Evolutionary conservation across 2,329 filamentous ascomycete genomes (phyloP).

Genomic region (Claviceps sp.): DNA sequence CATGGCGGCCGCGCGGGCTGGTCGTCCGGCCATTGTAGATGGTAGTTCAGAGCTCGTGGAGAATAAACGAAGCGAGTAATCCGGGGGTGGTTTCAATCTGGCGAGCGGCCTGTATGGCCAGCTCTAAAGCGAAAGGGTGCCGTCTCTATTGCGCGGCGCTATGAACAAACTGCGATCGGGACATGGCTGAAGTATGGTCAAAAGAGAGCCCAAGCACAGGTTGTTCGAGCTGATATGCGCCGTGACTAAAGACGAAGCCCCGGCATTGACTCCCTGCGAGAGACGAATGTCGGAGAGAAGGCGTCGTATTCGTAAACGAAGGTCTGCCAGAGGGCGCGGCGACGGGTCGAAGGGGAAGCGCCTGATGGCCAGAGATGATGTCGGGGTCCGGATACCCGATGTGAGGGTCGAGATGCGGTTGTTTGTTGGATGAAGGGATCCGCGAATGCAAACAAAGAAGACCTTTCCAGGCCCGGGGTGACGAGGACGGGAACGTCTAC

Average conservation of each 20-base stretch:
- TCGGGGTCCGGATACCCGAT: background rate
- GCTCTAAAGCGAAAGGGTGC: constrained; percentile 14
- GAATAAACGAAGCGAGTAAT: constrained; percentile 12
- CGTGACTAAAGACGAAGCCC: background rate
- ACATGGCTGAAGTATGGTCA: constrained; percentile 15
- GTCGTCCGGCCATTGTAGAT: constrained; percentile 20
- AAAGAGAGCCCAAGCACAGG: background rate
- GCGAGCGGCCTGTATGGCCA: constrained; percentile 15
- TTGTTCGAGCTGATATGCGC: background rate
- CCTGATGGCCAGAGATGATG: background rate
- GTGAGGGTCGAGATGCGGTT: background rate
- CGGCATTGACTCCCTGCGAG: background rate
- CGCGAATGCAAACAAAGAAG: background rate
- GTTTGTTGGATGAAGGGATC: background rate
- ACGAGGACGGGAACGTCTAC: background rate
- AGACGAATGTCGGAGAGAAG: background rate
- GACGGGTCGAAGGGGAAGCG: background rate
- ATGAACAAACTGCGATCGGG: constrained; percentile 9
- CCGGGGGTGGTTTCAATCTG: background rate
- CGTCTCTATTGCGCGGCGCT: constrained; percentile 19
- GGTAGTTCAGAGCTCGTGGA: constrained; percentile 1
- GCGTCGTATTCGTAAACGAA: background rate
- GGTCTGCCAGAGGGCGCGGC: no score
- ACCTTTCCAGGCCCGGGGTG: background rate
- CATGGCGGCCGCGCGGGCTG: constrained; percentile 28